Conservation (phyloP, 441 rosid species). For the Arabidopsis lyrata region DNA sequence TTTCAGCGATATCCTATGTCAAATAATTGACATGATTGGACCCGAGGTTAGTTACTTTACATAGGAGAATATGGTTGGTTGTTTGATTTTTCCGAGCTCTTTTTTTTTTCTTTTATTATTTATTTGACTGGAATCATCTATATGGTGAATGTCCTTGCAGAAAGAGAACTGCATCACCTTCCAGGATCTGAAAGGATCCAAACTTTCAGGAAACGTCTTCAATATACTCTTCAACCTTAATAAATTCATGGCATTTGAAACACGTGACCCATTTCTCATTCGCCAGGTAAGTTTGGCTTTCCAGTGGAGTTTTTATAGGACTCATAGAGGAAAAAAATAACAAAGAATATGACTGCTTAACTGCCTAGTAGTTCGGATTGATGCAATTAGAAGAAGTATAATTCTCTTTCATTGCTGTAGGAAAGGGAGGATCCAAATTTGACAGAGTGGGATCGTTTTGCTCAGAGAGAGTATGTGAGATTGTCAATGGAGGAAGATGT, state of each 20-base stretch:
- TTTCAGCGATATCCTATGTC: constrained; percentile 66
- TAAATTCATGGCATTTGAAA: constrained; percentile 69
- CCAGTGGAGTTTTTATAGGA: neutral
- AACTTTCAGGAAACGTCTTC: constrained; percentile 68
- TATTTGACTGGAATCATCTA: neutral
- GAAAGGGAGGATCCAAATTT: constrained; percentile 53
- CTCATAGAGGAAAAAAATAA: too few relatives aligned
- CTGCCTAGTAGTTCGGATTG: neutral
- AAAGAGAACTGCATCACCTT: constrained; percentile 61
- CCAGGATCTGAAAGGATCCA: constrained; percentile 58
- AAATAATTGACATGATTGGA: constrained; percentile 67
- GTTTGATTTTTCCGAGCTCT: neutral
- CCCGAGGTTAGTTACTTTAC: constrained; percentile 52
- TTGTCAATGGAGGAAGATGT: constrained; percentile 67
- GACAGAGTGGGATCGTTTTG: constrained; percentile 67
- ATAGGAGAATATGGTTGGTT: neutral
- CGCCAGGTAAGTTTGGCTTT: constrained; percentile 55
- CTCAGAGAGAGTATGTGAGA: constrained; percentile 59
- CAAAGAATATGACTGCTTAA: neutral
- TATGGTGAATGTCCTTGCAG: constrained; percentile 45
- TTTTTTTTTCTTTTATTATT: neutral
- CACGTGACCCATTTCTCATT: constrained; percentile 62
- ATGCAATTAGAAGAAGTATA: neutral
- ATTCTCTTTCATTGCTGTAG: constrained; percentile 29
- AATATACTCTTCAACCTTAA: constrained; percentile 70